phyloP scores from a whole-genome alignment of 2,329 filamentous ascomycete genomes.

The Fusarium sp. region DNA sequence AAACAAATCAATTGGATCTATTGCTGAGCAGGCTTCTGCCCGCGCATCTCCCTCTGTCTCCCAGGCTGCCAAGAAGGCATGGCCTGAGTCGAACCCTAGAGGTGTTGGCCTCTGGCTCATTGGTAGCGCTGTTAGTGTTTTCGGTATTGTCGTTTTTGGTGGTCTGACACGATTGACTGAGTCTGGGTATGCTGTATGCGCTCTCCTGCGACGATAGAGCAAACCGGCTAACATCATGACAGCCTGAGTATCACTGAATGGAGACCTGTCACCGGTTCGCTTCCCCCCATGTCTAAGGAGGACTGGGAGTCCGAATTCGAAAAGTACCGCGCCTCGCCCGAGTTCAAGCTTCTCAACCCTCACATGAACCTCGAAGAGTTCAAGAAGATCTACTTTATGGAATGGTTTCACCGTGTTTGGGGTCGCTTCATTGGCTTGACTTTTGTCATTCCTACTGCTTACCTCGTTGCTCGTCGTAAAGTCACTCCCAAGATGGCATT shows the following conservation, averaged over 20 bases:
- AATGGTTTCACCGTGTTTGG: conserved; percentile 97
- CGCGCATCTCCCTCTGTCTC: conserved; percentile 41
- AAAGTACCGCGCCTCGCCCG: conserved; percentile 91
- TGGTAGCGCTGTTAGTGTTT: conserved; percentile 91
- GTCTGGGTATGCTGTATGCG: conserved; percentile 77
- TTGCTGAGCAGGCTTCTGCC: conserved; percentile 46
- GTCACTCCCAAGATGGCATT: conserved; percentile 83
- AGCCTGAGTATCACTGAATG: conserved; percentile 99
- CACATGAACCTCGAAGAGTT: conserved; percentile 94
- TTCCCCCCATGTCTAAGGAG: conserved; percentile 80
- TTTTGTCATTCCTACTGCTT: conserved; percentile 87
- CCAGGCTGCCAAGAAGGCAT: conserved; percentile 54
- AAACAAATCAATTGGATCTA: conserved; percentile 46
- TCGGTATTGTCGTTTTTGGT: conserved; percentile 96
- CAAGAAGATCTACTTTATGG: conserved; percentile 99
- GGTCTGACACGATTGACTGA: conserved; percentile 94
- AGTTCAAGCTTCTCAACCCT: conserved; percentile 92
- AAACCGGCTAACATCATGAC: conserved; percentile 1
- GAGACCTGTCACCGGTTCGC: conserved; percentile 92
- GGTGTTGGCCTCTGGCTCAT: conserved; percentile 91
- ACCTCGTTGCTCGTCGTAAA: conserved; percentile 84
- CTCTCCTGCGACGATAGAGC: not conserved
- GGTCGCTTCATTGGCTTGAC: conserved; percentile 90
- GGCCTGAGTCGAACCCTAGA: conserved; percentile 76
- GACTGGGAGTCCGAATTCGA: conserved; percentile 95